A percentile compares a stretch with the other conserved stretches of the same genome.
phyloP scores from a whole-genome alignment of 768 basidiomycete species.

The Porphyrellus cyaneotinctus region DNA sequence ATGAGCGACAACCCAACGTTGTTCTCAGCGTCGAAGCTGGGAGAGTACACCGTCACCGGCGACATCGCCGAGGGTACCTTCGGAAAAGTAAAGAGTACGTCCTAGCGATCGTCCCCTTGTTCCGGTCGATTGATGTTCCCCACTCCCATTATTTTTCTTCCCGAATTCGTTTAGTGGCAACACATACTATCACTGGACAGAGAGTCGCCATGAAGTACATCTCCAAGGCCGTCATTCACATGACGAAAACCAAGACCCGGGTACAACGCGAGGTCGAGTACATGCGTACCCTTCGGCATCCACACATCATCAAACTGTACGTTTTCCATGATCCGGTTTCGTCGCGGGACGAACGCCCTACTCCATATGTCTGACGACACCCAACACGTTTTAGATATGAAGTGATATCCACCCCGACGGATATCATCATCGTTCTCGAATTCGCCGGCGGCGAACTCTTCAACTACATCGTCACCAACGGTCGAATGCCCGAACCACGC shows the following conservation, averaged over 20 bases:
- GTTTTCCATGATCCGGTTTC: neutral
- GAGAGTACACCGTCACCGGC: conserved; percentile 82
- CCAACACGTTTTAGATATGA: conserved; percentile 51
- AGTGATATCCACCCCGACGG: conserved; percentile 88
- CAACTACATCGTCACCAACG: conserved; percentile 95
- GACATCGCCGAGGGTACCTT: conserved; percentile 97
- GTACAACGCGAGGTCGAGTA: conserved; percentile 97
- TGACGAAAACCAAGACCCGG: conserved; percentile 86
- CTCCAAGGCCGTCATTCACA: conserved; percentile 88
- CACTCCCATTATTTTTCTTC: too few species aligned
- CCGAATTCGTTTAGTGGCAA: conserved; percentile 39
- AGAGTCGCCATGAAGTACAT: conserved; percentile 98
- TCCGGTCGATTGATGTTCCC: conserved; percentile 12
- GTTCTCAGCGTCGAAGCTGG: conserved; percentile 69
- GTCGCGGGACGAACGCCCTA: neutral
- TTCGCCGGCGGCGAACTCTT: conserved; percentile 96
- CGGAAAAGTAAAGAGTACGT: conserved; percentile 98
- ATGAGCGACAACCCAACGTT: conserved; percentile 27
- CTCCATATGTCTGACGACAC: too few species aligned
- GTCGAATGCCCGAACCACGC: conserved; percentile 82
- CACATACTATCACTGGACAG: conserved; percentile 91
- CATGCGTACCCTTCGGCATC: conserved; percentile 88
- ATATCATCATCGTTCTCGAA: conserved; percentile 98
- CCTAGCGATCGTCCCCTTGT: conserved; percentile 11
- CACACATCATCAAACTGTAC: conserved; percentile 97